Evolutionary conservation across 257 asterid genomes (phyloP).

Genomic region (Lycium barbarum): DNA sequence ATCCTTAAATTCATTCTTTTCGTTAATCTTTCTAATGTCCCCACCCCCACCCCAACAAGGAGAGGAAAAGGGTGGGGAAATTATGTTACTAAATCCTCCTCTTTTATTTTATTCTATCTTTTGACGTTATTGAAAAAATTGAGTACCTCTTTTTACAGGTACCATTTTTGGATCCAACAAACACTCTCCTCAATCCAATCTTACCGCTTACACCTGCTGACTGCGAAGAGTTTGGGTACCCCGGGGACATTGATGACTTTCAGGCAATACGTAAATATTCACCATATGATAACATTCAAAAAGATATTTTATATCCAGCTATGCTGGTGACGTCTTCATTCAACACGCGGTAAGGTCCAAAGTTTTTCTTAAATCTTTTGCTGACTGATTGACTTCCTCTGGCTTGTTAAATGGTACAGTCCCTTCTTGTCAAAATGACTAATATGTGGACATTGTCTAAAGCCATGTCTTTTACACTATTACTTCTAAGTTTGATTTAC

Average conservation of each 20-base stretch:
- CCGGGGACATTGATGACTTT: constrained; percentile 83
- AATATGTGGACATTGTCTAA: neutral
- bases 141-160: constrained; percentile 49
- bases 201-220: constrained; percentile 79
- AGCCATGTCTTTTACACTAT: neutral
- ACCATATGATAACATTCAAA: constrained; percentile 85
- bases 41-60: constrained; percentile 2
- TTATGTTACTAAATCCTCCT: neutral
- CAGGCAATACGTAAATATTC: constrained; percentile 85
- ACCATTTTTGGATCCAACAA: constrained; percentile 87
- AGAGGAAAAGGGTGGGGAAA: constrained; percentile 5
- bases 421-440: constrained; percentile 1
- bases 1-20: neutral
- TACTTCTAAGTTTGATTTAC: neutral
- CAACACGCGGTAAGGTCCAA: constrained; percentile 63
- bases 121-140: neutral
- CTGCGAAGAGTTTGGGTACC: constrained; percentile 96
- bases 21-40: neutral
- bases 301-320: constrained; percentile 68
- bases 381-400: neutral
- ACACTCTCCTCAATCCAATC: constrained; percentile 79
- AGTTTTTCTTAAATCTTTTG: neutral
- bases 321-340: constrained; percentile 77
- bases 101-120: neutral
- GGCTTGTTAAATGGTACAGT: neutral